Evolutionary conservation across 257 asterid species (phyloP), one percentile per base, ranked within the genome.

Genomic region (Salvia splendens): DNA sequence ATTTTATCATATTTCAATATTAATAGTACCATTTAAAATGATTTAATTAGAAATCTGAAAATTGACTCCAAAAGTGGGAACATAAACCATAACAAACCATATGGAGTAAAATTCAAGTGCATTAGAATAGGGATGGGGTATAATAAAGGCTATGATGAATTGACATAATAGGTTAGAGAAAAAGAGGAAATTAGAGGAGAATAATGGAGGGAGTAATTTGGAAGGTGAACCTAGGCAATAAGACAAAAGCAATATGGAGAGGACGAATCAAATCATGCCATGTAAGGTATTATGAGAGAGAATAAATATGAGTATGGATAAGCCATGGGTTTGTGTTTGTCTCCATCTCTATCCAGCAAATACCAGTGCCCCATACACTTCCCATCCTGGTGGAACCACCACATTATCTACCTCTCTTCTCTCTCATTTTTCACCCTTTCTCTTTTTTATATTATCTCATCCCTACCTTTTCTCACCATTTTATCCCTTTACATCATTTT

Each of bases 181-280:
- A 49, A 49, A 16, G 6, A 3, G 17, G 8, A 28, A 6, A 48
- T 24, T 24, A 24, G 2, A 24, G 30, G 30, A 24, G 30, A 24
- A 24, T 24, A 24, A 24, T 24, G 30, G 30, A 24, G 30, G 30
- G 30, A 24, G 6, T 38, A 38, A 38, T 38, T 38, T 5, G 8
- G 3, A 47, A 47, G 52, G 17, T 47, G 78, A 72, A 72, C 56
- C 43, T 61, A 42, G 62, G 30, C 67, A 63, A 77, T 68, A 68
- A 57, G 75, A 73, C 78, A 73, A 77, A 72, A 68, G 46, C 80
- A 71, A 80, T 80, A 82, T 82, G 83, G 82, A 80, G 79, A 76
- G 72, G 85, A 74, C 87, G 82, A 82, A 86, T 81, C 74, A 82
- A 63, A 72, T 77, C 65, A 74, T 67, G 91, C 81, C 93, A 88